Evolutionary conservation across 768 basidiomycete species (phyloP).

Genomic region (Suillus cothurnatus): DNA sequence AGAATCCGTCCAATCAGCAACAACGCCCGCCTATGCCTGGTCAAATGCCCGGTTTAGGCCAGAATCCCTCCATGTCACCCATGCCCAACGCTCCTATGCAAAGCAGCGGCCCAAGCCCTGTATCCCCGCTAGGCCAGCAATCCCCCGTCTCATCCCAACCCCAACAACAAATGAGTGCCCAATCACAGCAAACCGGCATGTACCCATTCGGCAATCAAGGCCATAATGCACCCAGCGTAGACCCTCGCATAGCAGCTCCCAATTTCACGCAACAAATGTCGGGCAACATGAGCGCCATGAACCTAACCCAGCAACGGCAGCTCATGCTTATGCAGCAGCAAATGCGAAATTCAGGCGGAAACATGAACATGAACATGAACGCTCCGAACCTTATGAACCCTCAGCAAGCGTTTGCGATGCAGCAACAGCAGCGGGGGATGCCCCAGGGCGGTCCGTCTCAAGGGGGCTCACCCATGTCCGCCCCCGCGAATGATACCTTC

Average conservation of each 20-base stretch:
- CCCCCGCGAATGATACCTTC: slow-evolving; percentile 42
- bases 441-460: slow-evolving; percentile 44
- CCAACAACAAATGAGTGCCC: slow-evolving; percentile 31
- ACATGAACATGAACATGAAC: slow-evolving; percentile 28
- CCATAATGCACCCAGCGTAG: slow-evolving; percentile 27
- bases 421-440: slow-evolving; percentile 32
- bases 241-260: slow-evolving; percentile 32
- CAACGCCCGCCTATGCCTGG: slow-evolving; percentile 27
- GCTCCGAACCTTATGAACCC: slow-evolving; percentile 36
- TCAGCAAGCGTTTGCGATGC: slow-evolving; percentile 37
- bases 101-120: slow-evolving; percentile 30
- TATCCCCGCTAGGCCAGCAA: slow-evolving; percentile 32
- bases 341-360: slow-evolving; percentile 30
- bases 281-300: slow-evolving; percentile 32
- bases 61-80: slow-evolving; percentile 27
- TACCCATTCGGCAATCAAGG: slow-evolving; percentile 28
- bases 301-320: slow-evolving; percentile 47
- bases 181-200: slow-evolving; percentile 34
- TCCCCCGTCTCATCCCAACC: slow-evolving; percentile 32
- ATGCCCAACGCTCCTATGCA: slow-evolving; percentile 30
- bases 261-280: slow-evolving; percentile 33
- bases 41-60: slow-evolving; percentile 33
- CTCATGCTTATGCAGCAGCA: slow-evolving; percentile 44
- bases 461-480: slow-evolving; percentile 45
- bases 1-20: slow-evolving; percentile 25